Evolutionary conservation across 2,329 filamentous ascomycete species (phyloP).

Genomic region (Stachybotrys chlorohalonatus): DNA sequence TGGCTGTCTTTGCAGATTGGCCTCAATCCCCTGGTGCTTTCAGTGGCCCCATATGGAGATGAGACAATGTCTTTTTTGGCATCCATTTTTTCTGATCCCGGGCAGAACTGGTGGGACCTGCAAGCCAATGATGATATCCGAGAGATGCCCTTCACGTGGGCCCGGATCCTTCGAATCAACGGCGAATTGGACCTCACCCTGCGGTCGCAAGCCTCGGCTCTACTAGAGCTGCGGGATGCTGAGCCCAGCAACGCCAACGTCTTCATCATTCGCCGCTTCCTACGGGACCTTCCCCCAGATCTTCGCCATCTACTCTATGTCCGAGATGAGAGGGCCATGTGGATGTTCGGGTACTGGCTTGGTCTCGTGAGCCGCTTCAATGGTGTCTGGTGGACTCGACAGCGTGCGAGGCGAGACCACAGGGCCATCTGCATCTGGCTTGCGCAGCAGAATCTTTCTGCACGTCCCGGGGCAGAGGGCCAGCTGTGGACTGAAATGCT

Average conservation of each 20-base stretch:
- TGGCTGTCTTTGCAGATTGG: conserved; percentile 12
- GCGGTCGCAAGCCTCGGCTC: background rate
- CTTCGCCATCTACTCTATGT: conserved; percentile 7
- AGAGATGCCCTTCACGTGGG: background rate
- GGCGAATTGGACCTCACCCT: background rate
- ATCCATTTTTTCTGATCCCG: background rate
- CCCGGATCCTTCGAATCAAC: background rate
- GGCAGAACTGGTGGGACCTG: background rate
- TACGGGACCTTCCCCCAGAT: background rate
- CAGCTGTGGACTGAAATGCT: conserved; percentile 10
- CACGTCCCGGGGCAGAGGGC: conserved; percentile 6
- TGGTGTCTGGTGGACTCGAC: conserved; percentile 10
- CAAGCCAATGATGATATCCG: background rate
- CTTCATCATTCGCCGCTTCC: background rate
- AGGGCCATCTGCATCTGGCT: conserved; percentile 9
- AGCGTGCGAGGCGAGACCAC: conserved; percentile 8
- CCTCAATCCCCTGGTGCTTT: conserved; percentile 7
- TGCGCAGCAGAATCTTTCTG: conserved; percentile 3
- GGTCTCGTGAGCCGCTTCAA: conserved; percentile 10
- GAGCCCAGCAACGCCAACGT: background rate
- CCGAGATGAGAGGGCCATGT: conserved; percentile 9
- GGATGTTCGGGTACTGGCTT: conserved; percentile 12
- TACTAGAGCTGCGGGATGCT: background rate
- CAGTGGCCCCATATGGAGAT: conserved; percentile 1
- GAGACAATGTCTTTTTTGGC: background rate